A percentile compares a stretch with the other conserved stretches of the same genome.
Evolutionary conservation across 768 basidiomycete species (phyloP).

Genomic region (Crepidotus variabilis): DNA sequence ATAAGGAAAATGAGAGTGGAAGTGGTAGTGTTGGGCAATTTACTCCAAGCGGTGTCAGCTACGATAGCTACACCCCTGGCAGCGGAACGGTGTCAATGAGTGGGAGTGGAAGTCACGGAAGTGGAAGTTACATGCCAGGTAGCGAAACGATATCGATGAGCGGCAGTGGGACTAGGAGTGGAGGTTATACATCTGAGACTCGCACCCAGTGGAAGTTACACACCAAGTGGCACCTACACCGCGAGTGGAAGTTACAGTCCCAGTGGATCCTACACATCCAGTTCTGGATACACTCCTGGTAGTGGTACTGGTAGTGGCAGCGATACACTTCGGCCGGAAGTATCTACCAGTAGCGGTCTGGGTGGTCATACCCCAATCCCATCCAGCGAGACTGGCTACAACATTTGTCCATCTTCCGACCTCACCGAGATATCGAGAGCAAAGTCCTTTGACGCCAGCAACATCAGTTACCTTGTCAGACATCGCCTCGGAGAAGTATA

Average conservation of each 20-base stretch:
- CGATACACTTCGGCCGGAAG: conserved; percentile 7
- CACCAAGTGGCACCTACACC: conserved; percentile 14
- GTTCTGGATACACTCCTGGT: conserved; percentile 24
- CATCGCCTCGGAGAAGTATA: conserved; percentile 33
- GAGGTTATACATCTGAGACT: conserved; percentile 10
- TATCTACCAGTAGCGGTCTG: conserved; percentile 13
- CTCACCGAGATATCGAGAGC: conserved; percentile 36
- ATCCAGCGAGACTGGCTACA: conserved; percentile 49
- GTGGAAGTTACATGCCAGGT: conserved; percentile 3
- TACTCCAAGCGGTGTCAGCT: neutral
- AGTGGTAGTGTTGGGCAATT: conserved; percentile 5
- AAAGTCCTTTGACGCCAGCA: conserved; percentile 27
- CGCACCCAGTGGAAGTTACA: conserved; percentile 10
- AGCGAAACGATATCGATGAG: conserved; percentile 12
- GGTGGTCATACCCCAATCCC: conserved; percentile 29
- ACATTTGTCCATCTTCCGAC: conserved; percentile 51
- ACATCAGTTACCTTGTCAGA: conserved; percentile 28
- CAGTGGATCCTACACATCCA: conserved; percentile 23
- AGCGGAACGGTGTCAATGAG: conserved; percentile 12
- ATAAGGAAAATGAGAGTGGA: conserved; percentile 51
- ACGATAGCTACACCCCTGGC: neutral
- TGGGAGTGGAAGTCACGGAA: conserved; percentile 20
- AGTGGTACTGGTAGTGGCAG: conserved; percentile 12
- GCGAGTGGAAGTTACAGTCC: conserved; percentile 19
- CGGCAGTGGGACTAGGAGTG: conserved; percentile 24